These are phyloP conservation scores for Lactarius sanguifluus DNA, from an alignment of 768 basidiomycete genomes.

Conservation along the genomic window DNA sequence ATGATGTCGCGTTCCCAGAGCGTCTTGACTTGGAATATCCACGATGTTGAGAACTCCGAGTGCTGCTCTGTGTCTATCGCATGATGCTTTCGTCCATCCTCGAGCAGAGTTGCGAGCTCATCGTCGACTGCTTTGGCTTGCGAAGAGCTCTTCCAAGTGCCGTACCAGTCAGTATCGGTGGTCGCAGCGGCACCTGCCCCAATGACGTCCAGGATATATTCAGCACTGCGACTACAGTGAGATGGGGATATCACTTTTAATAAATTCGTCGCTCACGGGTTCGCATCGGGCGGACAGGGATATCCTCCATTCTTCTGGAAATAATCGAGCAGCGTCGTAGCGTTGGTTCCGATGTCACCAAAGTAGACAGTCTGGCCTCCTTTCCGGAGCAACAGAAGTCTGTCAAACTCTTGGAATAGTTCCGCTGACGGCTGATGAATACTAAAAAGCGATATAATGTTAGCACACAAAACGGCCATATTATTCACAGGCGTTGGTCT, in stretches of 20 bases:
- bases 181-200: slow-evolving; percentile 76
- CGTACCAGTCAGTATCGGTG: slow-evolving; percentile 80
- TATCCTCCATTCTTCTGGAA: slow-evolving; percentile 70
- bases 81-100: slow-evolving; percentile 37
- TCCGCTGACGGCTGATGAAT: slow-evolving; percentile 76
- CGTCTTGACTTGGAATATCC: slow-evolving; percentile 39
- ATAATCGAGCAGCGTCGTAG: slow-evolving; percentile 66
- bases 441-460: neutral
- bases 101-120: slow-evolving; percentile 44
- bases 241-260: neutral
- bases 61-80: slow-evolving; percentile 32
- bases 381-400: slow-evolving; percentile 69
- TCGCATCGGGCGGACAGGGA: slow-evolving; percentile 69
- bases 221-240: slow-evolving; percentile 35
- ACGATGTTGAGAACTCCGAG: slow-evolving; percentile 41
- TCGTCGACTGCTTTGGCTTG: slow-evolving; percentile 42
- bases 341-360: slow-evolving; percentile 80
- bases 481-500: slow-evolving; percentile 32
- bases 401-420: slow-evolving; percentile 81
- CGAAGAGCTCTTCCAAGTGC: slow-evolving; percentile 76
- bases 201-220: slow-evolving; percentile 81
- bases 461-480: neutral
- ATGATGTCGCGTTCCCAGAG: slow-evolving; percentile 37
- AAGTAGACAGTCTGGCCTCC: slow-evolving; percentile 89
- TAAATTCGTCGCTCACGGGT: slow-evolving; percentile 43